phyloP scores from a whole-genome alignment of 2,329 filamentous ascomycete genomes.

The Colletotrichum gigasporum region DNA sequence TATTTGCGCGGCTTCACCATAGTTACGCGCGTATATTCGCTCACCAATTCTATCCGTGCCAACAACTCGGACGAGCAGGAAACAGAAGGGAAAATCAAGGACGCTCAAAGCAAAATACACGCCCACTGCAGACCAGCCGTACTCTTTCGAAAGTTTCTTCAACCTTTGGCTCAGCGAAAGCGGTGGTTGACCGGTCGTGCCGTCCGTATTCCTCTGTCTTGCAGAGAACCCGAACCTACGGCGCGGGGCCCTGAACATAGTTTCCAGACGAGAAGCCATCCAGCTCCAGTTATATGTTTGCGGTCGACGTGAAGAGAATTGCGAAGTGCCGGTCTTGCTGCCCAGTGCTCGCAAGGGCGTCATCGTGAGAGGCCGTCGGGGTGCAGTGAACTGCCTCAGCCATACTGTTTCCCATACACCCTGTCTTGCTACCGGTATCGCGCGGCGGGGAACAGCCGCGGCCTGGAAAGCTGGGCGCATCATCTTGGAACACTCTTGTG shows the following conservation, averaged over 20 bases:
- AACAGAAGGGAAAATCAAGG: constrained; percentile 95
- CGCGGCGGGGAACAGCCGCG: constrained; percentile 17
- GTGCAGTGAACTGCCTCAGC: constrained; percentile 15
- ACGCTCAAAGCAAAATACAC: constrained; percentile 87
- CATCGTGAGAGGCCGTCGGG: constrained; percentile 7
- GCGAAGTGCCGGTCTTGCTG: not conserved
- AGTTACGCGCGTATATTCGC: constrained; percentile 31
- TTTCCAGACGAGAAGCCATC: constrained; percentile 18
- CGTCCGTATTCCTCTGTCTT: constrained; percentile 8
- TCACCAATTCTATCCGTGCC: constrained; percentile 87
- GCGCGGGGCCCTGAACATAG: constrained; percentile 10
- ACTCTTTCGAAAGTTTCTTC: constrained; percentile 88
- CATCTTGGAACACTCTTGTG: constrained; percentile 4
- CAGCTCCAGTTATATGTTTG: constrained; percentile 20
- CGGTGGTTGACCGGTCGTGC: constrained; percentile 36
- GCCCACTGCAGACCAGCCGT: constrained; percentile 93
- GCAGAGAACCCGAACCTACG: constrained; percentile 32
- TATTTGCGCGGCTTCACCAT: not conserved
- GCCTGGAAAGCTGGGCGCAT: constrained; percentile 24
- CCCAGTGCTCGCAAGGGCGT: not conserved
- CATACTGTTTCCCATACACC: constrained; percentile 21
- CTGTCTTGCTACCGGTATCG: constrained; percentile 18
- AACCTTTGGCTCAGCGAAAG: constrained; percentile 74
- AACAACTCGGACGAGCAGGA: constrained; percentile 82
- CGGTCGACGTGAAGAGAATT: not conserved